phyloP scores from a whole-genome alignment of 2,329 filamentous ascomycete genomes.

The Penicillium sp. region DNA sequence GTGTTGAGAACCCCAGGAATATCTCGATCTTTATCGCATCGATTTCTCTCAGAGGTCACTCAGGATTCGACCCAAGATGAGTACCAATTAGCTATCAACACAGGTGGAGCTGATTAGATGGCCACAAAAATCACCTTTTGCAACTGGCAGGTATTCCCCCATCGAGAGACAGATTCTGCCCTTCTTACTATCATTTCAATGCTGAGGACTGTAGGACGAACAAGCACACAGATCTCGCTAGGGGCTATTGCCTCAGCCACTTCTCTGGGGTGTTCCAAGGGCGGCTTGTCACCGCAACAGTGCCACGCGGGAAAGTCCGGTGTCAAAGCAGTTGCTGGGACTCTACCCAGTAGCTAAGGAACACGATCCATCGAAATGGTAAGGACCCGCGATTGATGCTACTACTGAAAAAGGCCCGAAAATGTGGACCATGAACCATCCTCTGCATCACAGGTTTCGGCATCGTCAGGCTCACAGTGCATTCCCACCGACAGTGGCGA shows the following conservation, averaged over 20 bases:
- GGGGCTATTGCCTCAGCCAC: no score
- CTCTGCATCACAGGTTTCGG: background rate
- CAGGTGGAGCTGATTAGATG: no score
- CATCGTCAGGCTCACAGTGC: background rate
- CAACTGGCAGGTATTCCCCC: background rate
- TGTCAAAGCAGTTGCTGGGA: background rate
- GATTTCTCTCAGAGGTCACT: background rate
- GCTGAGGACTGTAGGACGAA: no score
- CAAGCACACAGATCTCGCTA: no score
- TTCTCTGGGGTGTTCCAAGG: background rate
- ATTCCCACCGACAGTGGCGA: conserved; percentile 20
- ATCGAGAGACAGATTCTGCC: background rate
- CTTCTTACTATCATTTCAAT: no score
- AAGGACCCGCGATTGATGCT: background rate
- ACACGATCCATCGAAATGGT: background rate
- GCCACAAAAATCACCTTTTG: background rate
- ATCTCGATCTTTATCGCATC: background rate
- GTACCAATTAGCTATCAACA: background rate
- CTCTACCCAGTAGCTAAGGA: background rate
- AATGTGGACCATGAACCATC: background rate
- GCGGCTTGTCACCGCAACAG: conserved; percentile 1
- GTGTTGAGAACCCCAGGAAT: background rate
- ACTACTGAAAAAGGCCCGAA: background rate
- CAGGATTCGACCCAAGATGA: background rate
- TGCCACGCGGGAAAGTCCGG: conserved; percentile 4